A percentile compares a stretch with the other conserved stretches of the same genome.
phyloP scores from a whole-genome alignment of 371 early-diverging fungal species.

The Gilbertella persicaria region DNA sequence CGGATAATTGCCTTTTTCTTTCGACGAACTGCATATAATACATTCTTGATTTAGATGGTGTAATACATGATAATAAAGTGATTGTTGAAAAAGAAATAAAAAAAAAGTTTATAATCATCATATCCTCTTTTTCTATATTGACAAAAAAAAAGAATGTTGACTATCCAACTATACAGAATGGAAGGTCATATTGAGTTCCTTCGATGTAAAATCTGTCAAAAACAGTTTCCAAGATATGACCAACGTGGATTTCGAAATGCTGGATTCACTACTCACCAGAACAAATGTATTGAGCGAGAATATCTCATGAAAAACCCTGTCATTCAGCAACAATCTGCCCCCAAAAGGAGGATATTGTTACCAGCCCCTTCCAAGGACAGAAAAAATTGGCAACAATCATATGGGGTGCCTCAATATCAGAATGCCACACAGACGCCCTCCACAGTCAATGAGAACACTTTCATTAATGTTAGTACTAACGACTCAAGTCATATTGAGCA shows the following conservation, averaged over 20 bases:
- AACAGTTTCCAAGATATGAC: constrained; percentile 35
- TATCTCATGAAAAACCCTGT: background rate
- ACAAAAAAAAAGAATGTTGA: background rate
- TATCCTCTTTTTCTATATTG: background rate
- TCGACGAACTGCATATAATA: no score
- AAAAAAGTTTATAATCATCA: no score
- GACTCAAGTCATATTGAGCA: no score
- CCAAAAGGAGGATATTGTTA: constrained; percentile 1
- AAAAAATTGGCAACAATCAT: background rate
- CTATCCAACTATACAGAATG: background rate
- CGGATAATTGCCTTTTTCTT: no score
- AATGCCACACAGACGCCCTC: no score
- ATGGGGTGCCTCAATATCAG: no score
- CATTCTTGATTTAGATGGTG: no score
- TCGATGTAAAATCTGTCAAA: constrained; percentile 32
- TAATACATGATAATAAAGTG: no score
- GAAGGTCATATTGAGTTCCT: background rate
- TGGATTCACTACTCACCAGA: constrained; percentile 46
- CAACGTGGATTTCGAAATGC: constrained; percentile 47
- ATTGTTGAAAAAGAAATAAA: no score
- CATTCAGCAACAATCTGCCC: background rate
- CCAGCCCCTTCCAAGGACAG: constrained; percentile 6
- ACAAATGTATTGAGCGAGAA: constrained; percentile 27
- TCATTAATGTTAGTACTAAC: no score
- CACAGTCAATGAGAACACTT: background rate